Base-by-base conservation (phyloP, 2,329 filamentous ascomycete species). In the Amesomyces nigricolor region DNA sequence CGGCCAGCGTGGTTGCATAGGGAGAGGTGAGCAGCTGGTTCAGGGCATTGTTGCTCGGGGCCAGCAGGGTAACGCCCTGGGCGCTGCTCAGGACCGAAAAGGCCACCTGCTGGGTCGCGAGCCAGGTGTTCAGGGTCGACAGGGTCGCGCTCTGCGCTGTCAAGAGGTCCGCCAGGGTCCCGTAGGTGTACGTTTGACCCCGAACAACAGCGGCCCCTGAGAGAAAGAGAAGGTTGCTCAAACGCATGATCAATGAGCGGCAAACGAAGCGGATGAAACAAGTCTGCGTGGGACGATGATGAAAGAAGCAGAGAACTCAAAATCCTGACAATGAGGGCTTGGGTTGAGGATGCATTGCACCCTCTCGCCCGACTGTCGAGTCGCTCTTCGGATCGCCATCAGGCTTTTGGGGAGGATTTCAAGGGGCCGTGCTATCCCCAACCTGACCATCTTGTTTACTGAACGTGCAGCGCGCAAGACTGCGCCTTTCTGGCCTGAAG, bases 1-100 rank as follows among this genome's bases (percentile, higher is more conserved):
- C 47, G 16, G 63, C 58, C 17, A 63, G 51, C 17, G 58, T 42
- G 4, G 64, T 62, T 10, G 61, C 54, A 2, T 70, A 62, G 2
- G 68, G 67, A 2, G 69, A 61, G 32, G 64, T 68, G 49, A 72
- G 71, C 16, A 73, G 58, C 6, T 64, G 67, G 38, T 71, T 70
- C 29, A 76, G 60, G 0, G 79, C 80, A 10, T 74, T 64, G 63
- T 84, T 81, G 64, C 71, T 77, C 0, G 81, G 81, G 0, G 81
- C 81, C 5, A 85, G 73, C 38, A 83, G 69, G 6, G 83, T 86
- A 55, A 85, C 71, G 63, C 84, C 81, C 13, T 63, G 61, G 4
- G 73, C 67, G 26, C 61, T 63, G 37, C 65, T 63, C 32, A 82
- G 66, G 3, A 68, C 56, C 10, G 63, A 40, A 13, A 74, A 56